phyloP scores from a whole-genome alignment of 2,329 filamentous ascomycete genomes.

The Xylariaceae sp. region DNA sequence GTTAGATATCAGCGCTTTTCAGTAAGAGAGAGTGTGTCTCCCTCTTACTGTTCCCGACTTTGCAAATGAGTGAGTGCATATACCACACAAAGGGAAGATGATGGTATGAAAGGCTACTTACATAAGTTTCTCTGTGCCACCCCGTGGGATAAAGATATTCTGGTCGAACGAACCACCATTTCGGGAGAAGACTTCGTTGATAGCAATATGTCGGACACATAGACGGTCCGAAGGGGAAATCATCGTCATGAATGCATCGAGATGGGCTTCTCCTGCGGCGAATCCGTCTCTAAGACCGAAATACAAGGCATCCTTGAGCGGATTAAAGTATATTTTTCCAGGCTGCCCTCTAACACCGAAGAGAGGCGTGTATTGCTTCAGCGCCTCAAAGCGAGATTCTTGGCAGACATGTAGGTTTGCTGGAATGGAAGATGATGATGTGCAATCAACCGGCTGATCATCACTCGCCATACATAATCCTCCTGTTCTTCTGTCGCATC shows the following conservation, averaged over 20 bases:
- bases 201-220: conserved; percentile 39
- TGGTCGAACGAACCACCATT: conserved; percentile 7
- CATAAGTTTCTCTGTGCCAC: neutral
- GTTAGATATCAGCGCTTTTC: neutral
- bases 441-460: conserved; percentile 26
- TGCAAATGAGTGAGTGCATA: too few species aligned
- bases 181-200: conserved; percentile 42
- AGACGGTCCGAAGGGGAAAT: conserved; percentile 35
- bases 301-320: conserved; percentile 41
- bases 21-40: too few species aligned
- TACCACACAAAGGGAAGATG: too few species aligned
- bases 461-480: neutral
- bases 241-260: conserved; percentile 42
- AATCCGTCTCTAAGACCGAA: conserved; percentile 43
- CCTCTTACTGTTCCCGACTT: too few species aligned
- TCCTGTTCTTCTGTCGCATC: too few species aligned
- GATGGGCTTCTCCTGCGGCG: conserved; percentile 43
- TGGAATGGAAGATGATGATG: conserved; percentile 39
- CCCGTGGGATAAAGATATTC: neutral
- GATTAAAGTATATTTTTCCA: conserved; percentile 41
- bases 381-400: conserved; percentile 43
- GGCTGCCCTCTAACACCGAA: conserved; percentile 41
- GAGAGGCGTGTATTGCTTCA: conserved; percentile 34
- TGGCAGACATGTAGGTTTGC: conserved; percentile 43
- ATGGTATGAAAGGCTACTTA: too few species aligned